Evolutionary conservation across 208 protist genomes (phyloP).

Genomic region (Endotrypanum monterogeii): DNA sequence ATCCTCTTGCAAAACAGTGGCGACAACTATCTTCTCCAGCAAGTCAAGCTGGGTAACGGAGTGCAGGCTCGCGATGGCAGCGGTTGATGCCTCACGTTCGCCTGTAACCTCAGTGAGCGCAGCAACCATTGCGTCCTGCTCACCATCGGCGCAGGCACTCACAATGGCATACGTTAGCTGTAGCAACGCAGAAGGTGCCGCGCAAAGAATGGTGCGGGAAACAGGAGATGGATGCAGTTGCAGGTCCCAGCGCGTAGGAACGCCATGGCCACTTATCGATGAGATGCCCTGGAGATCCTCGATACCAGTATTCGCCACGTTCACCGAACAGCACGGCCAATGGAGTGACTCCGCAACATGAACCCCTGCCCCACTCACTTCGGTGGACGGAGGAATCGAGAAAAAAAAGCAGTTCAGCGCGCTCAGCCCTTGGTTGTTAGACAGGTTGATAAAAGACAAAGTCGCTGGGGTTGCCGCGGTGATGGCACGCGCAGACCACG

Average conservation of each 20-base stretch:
- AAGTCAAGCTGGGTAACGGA: conserved; percentile 9
- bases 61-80: conserved; percentile 13
- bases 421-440: conserved; percentile 43
- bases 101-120: conserved; percentile 5
- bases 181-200: conserved; percentile 14
- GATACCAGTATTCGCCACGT: conserved; percentile 12
- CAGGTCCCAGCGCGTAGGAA: conserved; percentile 19
- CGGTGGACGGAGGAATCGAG: neutral
- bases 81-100: neutral
- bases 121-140: conserved; percentile 1
- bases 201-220: conserved; percentile 23
- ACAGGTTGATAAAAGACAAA: conserved; percentile 37
- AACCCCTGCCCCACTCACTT: conserved; percentile 3
- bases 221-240: conserved; percentile 38
- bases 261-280: conserved; percentile 14
- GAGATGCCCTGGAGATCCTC: conserved; percentile 42
- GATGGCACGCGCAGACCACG: neutral
- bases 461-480: neutral
- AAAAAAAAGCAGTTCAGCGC: conserved; percentile 62
- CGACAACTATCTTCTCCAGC: conserved; percentile 9
- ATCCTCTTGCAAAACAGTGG: neutral
- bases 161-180: conserved; percentile 25
- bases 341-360: neutral
- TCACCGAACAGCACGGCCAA: conserved; percentile 7
- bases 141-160: neutral